Conservation (phyloP, 345 rosid species). For the Populus euphratica region DNA sequence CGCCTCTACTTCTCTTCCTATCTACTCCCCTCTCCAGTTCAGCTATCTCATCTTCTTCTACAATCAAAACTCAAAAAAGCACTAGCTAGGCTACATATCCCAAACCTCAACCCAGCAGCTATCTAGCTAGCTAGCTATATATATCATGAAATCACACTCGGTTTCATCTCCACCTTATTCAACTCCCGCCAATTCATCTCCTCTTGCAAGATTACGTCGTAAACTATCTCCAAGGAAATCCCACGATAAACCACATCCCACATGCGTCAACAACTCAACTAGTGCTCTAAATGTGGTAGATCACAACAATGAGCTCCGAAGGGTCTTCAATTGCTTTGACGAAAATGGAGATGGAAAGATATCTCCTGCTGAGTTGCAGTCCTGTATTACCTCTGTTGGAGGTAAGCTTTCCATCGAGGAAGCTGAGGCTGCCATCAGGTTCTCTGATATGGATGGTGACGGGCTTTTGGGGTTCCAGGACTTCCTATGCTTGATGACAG, state of each 20-base stretch:
- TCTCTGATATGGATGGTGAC: slow-evolving; percentile 58
- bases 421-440: slow-evolving; percentile 45
- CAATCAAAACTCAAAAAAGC: not conserved
- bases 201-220: slow-evolving; percentile 7
- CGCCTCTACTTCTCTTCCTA: not conserved
- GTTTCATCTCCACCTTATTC: not conserved
- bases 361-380: slow-evolving; percentile 47
- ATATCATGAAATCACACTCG: not conserved
- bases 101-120: not conserved
- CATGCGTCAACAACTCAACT: not conserved
- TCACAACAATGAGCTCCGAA: not conserved
- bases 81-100: not conserved
- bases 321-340: slow-evolving; percentile 53
- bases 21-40: not conserved
- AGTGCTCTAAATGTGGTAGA: too few species aligned
- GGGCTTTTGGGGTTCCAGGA: slow-evolving; percentile 56
- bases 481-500: slow-evolving; percentile 47
- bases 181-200: not conserved
- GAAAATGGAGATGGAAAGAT: slow-evolving; percentile 61
- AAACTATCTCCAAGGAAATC: not conserved
- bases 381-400: slow-evolving; percentile 44
- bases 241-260: not conserved
- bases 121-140: too few species aligned
- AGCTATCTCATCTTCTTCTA: not conserved
- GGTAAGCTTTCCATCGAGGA: slow-evolving; percentile 47